Evolutionary conservation across 2,329 filamentous ascomycete genomes (phyloP), one percentile per base, ranked within the genome.

Genomic region (Fusarium tanahbumbuense): DNA sequence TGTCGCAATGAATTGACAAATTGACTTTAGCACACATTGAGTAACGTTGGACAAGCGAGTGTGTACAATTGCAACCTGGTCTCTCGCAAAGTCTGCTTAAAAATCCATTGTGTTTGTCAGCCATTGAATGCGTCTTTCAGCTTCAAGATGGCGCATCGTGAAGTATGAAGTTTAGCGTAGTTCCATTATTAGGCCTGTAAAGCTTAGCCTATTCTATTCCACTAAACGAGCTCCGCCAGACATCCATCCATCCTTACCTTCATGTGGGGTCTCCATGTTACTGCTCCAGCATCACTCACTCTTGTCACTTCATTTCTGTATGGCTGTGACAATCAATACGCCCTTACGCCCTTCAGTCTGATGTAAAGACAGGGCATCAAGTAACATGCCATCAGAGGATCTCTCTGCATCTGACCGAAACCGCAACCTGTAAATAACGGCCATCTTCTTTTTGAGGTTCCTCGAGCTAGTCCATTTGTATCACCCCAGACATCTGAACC

Each of bases 1-100:
- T 41, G 25, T 20, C 12, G 12, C 25, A 52, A 68, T 53, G 63
- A 64, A 60, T 50, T 66, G 68, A 71, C 45, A 28, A 71, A 69
- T 60, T 64, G 44, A 60, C 67, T 12, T 46, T 15, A 46, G n/a
- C 9, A 25, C 27, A 3, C 1, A 8, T 12, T 27, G 11, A 10
- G 10, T 13, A 5, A 53, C 34, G 23, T 22, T 28, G 6, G 8
- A 11, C 3, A n/a, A 50, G 23, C 18, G 11, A 18, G n/a, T 37
- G 22, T 11, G 13, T 28, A 12, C n/a, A 41, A 6, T 11, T 23
- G 16, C 9, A 10, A 15, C 13, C 13, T 11, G 10, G n/a, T 56
- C 2, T 4, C 15, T 28, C 12, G 23, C 32, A 23, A 44, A 40
- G 4, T 27, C 6, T 54, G 34, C 49, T 37, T 63, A 56, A 47